phyloP scores from a whole-genome alignment of 208 protist genomes.

The Sergeia podlipaevii region DNA sequence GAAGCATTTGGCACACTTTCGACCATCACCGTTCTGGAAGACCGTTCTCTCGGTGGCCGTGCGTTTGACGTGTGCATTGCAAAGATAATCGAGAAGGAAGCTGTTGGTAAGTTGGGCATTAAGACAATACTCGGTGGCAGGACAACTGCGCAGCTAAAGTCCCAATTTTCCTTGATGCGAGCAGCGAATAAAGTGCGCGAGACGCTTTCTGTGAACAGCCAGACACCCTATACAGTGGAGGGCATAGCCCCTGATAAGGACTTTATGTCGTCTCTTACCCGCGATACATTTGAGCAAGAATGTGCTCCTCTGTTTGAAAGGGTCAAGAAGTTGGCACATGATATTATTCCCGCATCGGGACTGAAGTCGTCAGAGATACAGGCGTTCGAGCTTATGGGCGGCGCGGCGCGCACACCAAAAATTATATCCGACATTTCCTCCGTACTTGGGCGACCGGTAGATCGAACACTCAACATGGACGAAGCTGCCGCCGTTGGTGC shows the following conservation, averaged over 20 bases:
- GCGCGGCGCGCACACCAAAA: conserved; percentile 74
- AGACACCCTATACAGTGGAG: conserved; percentile 87
- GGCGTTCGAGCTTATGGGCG: conserved; percentile 91
- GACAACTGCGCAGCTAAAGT: conserved; percentile 51
- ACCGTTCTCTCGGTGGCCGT: conserved; percentile 80
- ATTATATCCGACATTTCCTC: conserved; percentile 70
- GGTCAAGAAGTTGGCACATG: conserved; percentile 41
- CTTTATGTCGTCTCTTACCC: conserved; percentile 67
- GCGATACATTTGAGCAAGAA: conserved; percentile 81
- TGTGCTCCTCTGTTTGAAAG: conserved; percentile 76
- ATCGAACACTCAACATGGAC: conserved; percentile 90
- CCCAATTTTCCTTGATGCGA: conserved; percentile 88
- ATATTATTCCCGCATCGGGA: conserved; percentile 40
- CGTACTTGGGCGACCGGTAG: conserved; percentile 48
- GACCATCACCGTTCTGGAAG: conserved; percentile 65
- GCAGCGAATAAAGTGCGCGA: conserved; percentile 89
- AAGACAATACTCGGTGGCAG: conserved; percentile 35
- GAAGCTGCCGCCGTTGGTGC: conserved; percentile 87
- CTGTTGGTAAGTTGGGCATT: conserved; percentile 70
- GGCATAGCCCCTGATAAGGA: conserved; percentile 82
- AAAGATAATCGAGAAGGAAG: conserved; percentile 80
- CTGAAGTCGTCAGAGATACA: conserved; percentile 37
- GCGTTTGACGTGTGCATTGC: conserved; percentile 91
- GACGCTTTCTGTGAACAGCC: conserved; percentile 88
- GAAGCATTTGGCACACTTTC: conserved; percentile 71